phyloP scores from a whole-genome alignment of 2,329 filamentous ascomycete genomes.

The Cadophora luteo-olivacea region DNA sequence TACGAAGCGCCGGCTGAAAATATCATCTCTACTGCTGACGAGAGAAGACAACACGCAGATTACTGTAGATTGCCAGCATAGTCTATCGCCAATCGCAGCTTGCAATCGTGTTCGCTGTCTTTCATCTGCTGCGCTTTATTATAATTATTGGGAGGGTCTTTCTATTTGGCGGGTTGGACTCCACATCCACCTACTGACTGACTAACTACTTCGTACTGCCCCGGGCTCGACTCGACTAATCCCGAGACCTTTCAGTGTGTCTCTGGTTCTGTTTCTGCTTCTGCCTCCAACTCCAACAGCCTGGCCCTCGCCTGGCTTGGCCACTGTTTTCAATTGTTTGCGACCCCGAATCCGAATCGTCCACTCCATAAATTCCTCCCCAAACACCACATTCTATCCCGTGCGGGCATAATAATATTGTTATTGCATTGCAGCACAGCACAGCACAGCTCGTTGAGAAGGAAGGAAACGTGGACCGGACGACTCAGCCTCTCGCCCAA shows the following conservation, averaged over 20 bases:
- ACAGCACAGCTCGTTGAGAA: background rate
- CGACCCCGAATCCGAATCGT: background rate
- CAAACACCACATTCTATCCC: background rate
- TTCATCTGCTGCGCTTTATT: background rate
- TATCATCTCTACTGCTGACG: conserved; percentile 18
- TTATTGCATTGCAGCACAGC: background rate
- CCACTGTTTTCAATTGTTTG: conserved; percentile 8
- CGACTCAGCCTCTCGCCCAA: conserved; percentile 9
- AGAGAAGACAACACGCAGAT: conserved; percentile 17
- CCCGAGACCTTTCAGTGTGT: background rate
- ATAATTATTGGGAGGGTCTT: background rate
- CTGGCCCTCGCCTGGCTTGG: conserved; percentile 2
- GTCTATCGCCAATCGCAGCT: background rate
- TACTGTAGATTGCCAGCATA: conserved; percentile 17
- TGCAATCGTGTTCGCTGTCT: background rate
- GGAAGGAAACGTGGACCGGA: background rate
- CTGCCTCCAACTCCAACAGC: conserved; percentile 4
- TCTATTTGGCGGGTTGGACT: background rate
- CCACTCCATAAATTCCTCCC: background rate
- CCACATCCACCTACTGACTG: background rate
- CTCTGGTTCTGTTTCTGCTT: conserved; percentile 8
- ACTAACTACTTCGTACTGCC: background rate
- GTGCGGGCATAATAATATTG: background rate
- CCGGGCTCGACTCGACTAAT: background rate
- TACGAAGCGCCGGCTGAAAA: conserved; percentile 12